A percentile compares a stretch with the other conserved stretches of the same genome.
phyloP scores from a whole-genome alignment of 164 flowering plant species.

The Umbilicus rupestris region DNA sequence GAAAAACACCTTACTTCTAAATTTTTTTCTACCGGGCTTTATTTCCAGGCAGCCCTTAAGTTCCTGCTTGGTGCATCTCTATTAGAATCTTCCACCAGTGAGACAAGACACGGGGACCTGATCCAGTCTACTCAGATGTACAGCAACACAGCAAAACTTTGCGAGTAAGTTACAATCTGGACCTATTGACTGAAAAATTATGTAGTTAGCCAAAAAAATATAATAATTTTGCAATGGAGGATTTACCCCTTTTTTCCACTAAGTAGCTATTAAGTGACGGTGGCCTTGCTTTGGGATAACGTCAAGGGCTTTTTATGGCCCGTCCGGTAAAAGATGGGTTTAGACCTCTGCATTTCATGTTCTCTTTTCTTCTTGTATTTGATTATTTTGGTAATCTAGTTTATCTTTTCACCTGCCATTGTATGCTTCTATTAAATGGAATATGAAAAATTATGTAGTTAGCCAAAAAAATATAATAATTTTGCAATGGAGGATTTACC shows the following conservation, averaged over 20 bases:
- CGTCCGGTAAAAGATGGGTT: neutral
- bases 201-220: neutral
- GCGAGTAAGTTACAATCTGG: constrained; percentile 54
- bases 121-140: constrained; percentile 52
- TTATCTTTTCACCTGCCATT: no score
- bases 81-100: constrained; percentile 48
- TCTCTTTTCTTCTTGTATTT: no score
- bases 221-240: neutral
- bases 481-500: neutral
- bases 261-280: neutral
- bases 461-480: neutral
- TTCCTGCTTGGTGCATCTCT: constrained; percentile 81
- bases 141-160: constrained; percentile 71
- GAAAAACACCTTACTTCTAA: no score
- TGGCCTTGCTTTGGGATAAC: neutral
- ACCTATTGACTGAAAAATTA: neutral
- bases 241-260: neutral
- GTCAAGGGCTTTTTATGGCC: neutral
- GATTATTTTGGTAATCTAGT: no score
- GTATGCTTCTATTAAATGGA: no score
- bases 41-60: constrained; percentile 87
- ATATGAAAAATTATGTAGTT: no score
- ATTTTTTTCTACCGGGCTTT: constrained; percentile 47
- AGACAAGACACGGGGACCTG: constrained; percentile 56
- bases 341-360: no score